These are phyloP conservation scores for Akanthomyces uredinophilus DNA, from an alignment of 2,329 filamentous ascomycete genomes.

Conservation along the genomic window DNA sequence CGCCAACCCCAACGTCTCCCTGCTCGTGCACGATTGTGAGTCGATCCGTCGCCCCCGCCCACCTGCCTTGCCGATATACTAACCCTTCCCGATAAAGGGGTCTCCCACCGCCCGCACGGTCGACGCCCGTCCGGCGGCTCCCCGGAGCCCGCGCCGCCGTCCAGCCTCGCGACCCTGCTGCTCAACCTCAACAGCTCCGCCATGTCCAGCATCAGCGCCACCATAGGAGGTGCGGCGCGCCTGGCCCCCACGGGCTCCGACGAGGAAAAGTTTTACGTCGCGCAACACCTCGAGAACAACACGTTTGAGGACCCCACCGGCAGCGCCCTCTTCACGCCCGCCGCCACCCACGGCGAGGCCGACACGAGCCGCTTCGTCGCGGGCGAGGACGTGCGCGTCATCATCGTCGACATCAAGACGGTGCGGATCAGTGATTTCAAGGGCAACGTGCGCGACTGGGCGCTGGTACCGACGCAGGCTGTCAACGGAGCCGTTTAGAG, in stretches of 20 bases:
- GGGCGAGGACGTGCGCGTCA: constrained; percentile 78
- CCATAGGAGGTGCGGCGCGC: constrained; percentile 82
- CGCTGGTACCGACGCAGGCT: constrained; percentile 33
- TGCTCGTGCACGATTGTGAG: constrained; percentile 89
- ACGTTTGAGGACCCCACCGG: constrained; percentile 56
- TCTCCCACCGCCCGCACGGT: constrained; percentile 76
- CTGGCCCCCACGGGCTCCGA: constrained; percentile 69
- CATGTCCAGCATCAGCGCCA: constrained; percentile 82
- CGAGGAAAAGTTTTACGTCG: constrained; percentile 79
- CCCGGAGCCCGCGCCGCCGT: constrained; percentile 59
- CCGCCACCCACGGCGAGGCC: constrained; percentile 39
- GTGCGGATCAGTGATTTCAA: constrained; percentile 93
- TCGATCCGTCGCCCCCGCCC: neutral
- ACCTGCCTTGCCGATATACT: constrained; percentile 4
- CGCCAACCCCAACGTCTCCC: constrained; percentile 78
- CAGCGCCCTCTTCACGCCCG: constrained; percentile 28
- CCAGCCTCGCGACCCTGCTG: constrained; percentile 75
- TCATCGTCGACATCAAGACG: constrained; percentile 77
- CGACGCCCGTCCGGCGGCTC: constrained; percentile 56
- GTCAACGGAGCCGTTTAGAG: constrained; percentile 36
- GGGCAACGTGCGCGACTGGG: constrained; percentile 81
- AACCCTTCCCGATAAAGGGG: constrained; percentile 48
- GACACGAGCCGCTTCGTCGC: constrained; percentile 66
- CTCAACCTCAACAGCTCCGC: constrained; percentile 88
- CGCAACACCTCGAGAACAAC: constrained; percentile 85